Percentiles rank a stretch among this genome's conserved stretches.
Conservation (phyloP, 2,329 filamentous ascomycete species). For the Triangularia setosa region DNA sequence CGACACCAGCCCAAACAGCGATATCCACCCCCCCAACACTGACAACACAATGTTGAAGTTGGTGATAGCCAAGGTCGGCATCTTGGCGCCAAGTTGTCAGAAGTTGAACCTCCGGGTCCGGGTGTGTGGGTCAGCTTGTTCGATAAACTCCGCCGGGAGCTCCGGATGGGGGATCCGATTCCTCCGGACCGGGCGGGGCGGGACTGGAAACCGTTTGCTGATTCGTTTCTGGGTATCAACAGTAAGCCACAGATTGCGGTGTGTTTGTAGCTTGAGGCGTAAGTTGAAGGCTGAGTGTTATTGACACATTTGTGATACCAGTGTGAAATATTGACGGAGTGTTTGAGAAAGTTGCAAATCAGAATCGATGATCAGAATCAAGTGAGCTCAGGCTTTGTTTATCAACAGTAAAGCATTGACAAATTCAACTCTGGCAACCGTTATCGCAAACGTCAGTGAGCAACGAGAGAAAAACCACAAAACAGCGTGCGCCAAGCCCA, state of each 20-base stretch:
- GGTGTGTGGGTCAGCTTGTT: not conserved
- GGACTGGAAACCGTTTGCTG: not conserved
- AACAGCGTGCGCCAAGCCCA: not conserved
- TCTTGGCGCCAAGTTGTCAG: constrained; percentile 26
- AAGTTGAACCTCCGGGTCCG: not conserved
- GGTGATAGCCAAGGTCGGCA: constrained; percentile 43
- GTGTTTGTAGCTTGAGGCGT: not conserved
- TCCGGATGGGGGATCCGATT: not conserved
- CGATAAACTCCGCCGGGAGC: not conserved
- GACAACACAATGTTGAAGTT: constrained; percentile 85
- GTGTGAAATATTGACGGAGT: constrained; percentile 31
- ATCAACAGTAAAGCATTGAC: not conserved
- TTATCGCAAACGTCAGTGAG: not conserved
- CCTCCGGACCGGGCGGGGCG: not conserved
- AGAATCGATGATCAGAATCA: no score
- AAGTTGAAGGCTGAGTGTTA: constrained; percentile 33
- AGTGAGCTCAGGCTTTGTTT: not conserved
- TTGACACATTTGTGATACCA: constrained; percentile 37
- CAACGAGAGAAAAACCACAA: not conserved
- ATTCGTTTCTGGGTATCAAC: no score
- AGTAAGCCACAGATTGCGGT: not conserved
- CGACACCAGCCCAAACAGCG: constrained; percentile 84
- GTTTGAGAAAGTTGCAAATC: not conserved
- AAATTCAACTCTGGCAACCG: not conserved
- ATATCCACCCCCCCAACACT: constrained; percentile 80